Percentiles rank a stretch among this genome's conserved stretches.
phyloP scores from a whole-genome alignment of 805 yeast genomes.

The Yarrowia sp. region DNA sequence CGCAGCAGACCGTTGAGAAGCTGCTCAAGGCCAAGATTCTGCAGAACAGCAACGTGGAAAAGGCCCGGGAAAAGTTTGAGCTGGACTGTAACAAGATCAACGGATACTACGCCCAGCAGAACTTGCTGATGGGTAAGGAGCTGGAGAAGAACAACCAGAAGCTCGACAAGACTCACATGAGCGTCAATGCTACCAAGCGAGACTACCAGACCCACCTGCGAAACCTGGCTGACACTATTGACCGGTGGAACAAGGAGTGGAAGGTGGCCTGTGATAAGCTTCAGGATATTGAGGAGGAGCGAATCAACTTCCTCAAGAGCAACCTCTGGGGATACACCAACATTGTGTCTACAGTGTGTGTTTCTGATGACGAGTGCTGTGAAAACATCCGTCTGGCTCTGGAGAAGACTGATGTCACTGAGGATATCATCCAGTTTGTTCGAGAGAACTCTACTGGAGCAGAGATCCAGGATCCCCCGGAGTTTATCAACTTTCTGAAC shows the following conservation, averaged over 20 bases:
- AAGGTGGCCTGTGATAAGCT: conserved; percentile 55
- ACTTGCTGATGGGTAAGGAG: conserved; percentile 72
- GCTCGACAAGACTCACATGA: conserved; percentile 49
- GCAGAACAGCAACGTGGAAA: conserved; percentile 40
- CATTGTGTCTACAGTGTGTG: conserved; percentile 70
- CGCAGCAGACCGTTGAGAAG: conserved; percentile 57
- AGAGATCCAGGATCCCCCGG: conserved; percentile 56
- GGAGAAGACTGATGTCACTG: conserved; percentile 63
- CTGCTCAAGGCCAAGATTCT: conserved; percentile 48
- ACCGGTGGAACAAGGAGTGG: conserved; percentile 74
- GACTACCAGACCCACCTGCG: conserved; percentile 59
- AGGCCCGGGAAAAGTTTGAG: conserved; percentile 50
- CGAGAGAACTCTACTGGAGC: conserved; percentile 62
- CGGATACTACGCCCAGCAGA: conserved; percentile 58
- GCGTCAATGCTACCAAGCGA: conserved; percentile 46
- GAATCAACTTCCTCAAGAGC: conserved; percentile 65
- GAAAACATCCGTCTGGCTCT: conserved; percentile 65
- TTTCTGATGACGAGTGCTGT: conserved; percentile 71
- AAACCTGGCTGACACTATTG: conserved; percentile 55
- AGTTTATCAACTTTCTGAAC: conserved; percentile 58
- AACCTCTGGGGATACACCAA: conserved; percentile 79
- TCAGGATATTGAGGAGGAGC: conserved; percentile 68
- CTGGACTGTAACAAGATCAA: conserved; percentile 58
- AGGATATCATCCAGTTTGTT: conserved; percentile 58
- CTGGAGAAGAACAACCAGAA: conserved; percentile 58